Evolutionary conservation across 169 alveolate species (phyloP), one percentile per base, ranked within the genome.

Genomic region (Plasmodium vinckei): DNA sequence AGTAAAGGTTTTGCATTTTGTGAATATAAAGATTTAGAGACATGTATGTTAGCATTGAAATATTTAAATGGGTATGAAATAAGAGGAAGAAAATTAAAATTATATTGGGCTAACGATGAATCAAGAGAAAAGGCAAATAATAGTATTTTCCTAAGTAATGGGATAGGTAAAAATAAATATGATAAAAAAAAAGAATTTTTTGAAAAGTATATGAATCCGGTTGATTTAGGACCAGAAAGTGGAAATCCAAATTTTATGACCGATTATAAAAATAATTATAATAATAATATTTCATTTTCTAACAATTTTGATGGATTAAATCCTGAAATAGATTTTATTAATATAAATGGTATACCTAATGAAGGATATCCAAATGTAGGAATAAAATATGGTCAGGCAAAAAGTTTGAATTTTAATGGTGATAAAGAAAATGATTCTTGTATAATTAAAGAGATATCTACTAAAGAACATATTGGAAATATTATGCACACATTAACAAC

Each of bases 1-100:
- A 92, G 94, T 56, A 87, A 92, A 44, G 94, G 94, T 12, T 92
- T 92, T 73, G 92, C 94, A 19, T 92, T 92, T 49, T 92, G 94
- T 67, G 94, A 92, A 63, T 92, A 92, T 67, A 87, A 89, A 27
- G 94, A 92, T 86, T 42, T 92, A 0, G 94, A 92, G 33, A 92
- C 94, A 2, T 92, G 94, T 56, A 87, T 92, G 63, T 25, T 92
- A 71, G 94, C 94, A 0, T 54, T 92, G 9, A 87, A 87, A 57
- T 77, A 89, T 42, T 49, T 92, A 13, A 92, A 92, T 33, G 94
- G 94, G 6, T 92, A 87, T 69, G 94, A 92, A 63, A 39, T 92
- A 15, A 68, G 90, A 51, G 94, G 94, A 4, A 77, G 94, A 33
- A 72, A 92, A 49, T 69, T 92, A 25, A 75, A 88, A 5, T 73